Evolutionary conservation across 306 rosid species (phyloP).

Genomic region (Corylus heterophylla): DNA sequence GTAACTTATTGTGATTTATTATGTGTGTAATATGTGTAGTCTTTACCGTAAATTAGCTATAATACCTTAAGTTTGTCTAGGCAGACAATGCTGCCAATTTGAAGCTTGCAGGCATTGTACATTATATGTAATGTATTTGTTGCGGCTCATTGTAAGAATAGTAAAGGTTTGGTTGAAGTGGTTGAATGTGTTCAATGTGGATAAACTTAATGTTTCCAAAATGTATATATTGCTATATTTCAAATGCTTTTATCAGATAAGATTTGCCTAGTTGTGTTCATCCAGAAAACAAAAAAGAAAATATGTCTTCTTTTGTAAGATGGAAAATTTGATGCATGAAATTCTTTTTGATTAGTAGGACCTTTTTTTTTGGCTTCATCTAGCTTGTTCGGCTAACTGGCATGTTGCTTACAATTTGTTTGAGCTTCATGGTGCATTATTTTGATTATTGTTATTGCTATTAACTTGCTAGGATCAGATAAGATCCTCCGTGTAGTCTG

Average conservation of each 20-base stretch:
- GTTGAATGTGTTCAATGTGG: background rate
- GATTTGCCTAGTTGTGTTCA: conserved; percentile 8
- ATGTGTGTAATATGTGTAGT: background rate
- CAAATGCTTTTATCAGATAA: conserved; percentile 4
- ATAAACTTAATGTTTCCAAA: conserved; percentile 12
- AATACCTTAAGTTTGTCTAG: background rate
- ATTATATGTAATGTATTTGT: background rate
- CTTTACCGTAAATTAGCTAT: background rate
- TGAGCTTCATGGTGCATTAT: conserved; percentile 24
- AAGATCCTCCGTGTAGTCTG: background rate
- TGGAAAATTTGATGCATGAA: conserved; percentile 7
- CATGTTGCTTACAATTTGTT: conserved; percentile 11
- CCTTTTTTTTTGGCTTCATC: conserved; percentile 12
- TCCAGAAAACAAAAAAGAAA: background rate
- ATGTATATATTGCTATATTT: background rate
- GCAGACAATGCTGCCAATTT: conserved; percentile 4
- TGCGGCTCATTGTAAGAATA: background rate
- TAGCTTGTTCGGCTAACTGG: conserved; percentile 12
- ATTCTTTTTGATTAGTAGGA: background rate
- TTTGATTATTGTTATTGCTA: conserved; percentile 11
- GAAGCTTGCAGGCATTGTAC: conserved; percentile 8
- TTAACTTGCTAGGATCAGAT: background rate
- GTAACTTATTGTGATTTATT: background rate
- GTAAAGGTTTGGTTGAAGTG: conserved; percentile 2
- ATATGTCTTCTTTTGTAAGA: conserved; percentile 4